Base-by-base conservation (phyloP, 106 monocot species). In the Allium fistulosum region DNA sequence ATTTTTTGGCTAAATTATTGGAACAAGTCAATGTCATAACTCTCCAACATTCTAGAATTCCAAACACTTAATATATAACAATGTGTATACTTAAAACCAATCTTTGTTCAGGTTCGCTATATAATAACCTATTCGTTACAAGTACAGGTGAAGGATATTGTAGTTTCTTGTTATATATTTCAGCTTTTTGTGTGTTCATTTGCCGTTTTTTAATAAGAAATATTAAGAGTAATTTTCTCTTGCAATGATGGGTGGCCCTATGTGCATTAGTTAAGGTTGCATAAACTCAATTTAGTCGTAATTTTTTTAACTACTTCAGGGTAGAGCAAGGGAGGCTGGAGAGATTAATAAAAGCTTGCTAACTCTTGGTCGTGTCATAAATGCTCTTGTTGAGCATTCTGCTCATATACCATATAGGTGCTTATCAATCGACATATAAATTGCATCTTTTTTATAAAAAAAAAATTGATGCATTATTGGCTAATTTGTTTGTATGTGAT, bases 381-480 rank as follows among this genome's bases (percentile, higher is more conserved):
- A 86, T 78, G 67, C 86, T 59, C 86, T 86, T 74, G 82, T 86
- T 22, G 86, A 86, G 48, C 86, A 86, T 67, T 86, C 86, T 68
- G 82, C 76, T 49, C 86, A 86, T 57, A 53, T 86, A 60, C 86
- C 86, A 68, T 86, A 86, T 66, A 86, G 86, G 86, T 82, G 17
- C 52, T 53, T 13, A 17, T 59, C 17, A 37, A 46, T 13, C 5
- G 37, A 37, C 37, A 55, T 55, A 55, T 55, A 59, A 59, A 59
- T 18, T 59, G 3, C 3, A 12, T 55, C 53, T 49, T 27, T 10
- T 8, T 51, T 11, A 49, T 60, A 1, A 64, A 76, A 13, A 48
- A 58, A 10, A 9, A 65, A 2, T 17, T 27, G 56, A 26, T 27
- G 13, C 11, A 55, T 11, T 55, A 37, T 26, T 28, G 26, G 62